Evolutionary conservation across 108 stramenopile species (phyloP), one percentile per base, ranked within the genome.

Genomic region (Cyclotella atomus): DNA sequence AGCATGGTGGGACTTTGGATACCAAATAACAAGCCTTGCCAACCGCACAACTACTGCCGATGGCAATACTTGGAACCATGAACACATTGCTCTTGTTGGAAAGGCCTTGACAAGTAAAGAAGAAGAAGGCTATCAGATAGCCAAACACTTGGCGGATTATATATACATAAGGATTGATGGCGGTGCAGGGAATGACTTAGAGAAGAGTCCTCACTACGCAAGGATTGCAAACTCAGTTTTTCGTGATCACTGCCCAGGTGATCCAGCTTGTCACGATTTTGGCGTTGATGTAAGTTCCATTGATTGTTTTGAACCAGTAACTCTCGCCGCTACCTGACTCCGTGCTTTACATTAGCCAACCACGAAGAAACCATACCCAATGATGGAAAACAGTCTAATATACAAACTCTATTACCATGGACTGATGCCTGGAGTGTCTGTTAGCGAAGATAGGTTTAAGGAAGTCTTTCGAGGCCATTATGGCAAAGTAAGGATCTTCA

Each of bases 21-120:
- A 95, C 70, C 92, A 94, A 78, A 99, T 98, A 73, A 87, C 94
- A 14, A 97, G 90, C 52, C 97, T 99, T 82, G 89, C 92, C 56
- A 97, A 98, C 79, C 91, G 97, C 2, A 99, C 99, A 6, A 97
- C 96, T 14, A 82, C 98, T 62, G 97, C 97, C 3, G 99, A 99
- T 85, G 97, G 97, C 29, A 99, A 99, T 82, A 98, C 97, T 59
- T 99, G 97, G 97, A 98, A 98, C 83, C 97, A 98, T 65, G 97
- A 97, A 69, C 99, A 99, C 80, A 98, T 99, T 86, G 97, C 99
- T n/a, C 91, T 97, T 6, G 84, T 99, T 8, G 99, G 97, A 0
- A 92, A 94, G 69, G 82, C 87, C 8, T 75, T 99, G 53, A 96
- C 97, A 16, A 75, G 95, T 0, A 70, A 74, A 41, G 92, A 95